Evolutionary conservation across 352 stramenopile genomes (phyloP), one percentile per base, ranked within the genome.

Genomic region (Pythium sukuiense): DNA sequence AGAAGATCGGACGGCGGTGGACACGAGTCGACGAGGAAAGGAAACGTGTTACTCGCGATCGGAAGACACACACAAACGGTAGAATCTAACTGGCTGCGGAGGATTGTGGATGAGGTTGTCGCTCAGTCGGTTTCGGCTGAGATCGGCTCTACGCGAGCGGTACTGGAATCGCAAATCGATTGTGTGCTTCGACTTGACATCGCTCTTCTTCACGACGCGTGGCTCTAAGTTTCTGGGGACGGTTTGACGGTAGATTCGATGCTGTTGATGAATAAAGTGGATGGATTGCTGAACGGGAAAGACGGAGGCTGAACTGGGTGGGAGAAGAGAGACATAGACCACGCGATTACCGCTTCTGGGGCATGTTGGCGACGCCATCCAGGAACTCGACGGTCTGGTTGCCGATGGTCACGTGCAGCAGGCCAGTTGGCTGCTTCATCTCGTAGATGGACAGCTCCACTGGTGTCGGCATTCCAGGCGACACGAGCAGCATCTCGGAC

Each of bases 351-450:
- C 83, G 81, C 73, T 92, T 90, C 62, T 81, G 81, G 48, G 85
- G 85, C 80, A 93, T 90, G 69, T 93, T 93, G 63, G 82, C 84
- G 11, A 93, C 85, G 54, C 85, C 85, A 59, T 91, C 85, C 16
- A 91, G 67, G 62, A 93, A 93, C 64, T 93, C 85, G 49, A 93
- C 85, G 2, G 85, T 93, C 76, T 93, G 85, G 69, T 93, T 93
- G 55, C 85, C 85, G 32, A 79, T 70, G 2, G 85, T 93, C 65
- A 93, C 85, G 69, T 93, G 85, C 27, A 93, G 76, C 58, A 89
- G 86, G 43, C 85, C 85, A 16, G 85, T 93, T 6, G 85, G 85
- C 61, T 93, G 85, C 70, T 93, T 93, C 71, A 81, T 80, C 67
- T 93, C 85, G 79, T 93, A 93, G 77, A 91, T 90, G 68, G 85